Evolutionary conservation across 371 early-diverging fungal species (phyloP).

Genomic region (Syncephalastrum monosporum): DNA sequence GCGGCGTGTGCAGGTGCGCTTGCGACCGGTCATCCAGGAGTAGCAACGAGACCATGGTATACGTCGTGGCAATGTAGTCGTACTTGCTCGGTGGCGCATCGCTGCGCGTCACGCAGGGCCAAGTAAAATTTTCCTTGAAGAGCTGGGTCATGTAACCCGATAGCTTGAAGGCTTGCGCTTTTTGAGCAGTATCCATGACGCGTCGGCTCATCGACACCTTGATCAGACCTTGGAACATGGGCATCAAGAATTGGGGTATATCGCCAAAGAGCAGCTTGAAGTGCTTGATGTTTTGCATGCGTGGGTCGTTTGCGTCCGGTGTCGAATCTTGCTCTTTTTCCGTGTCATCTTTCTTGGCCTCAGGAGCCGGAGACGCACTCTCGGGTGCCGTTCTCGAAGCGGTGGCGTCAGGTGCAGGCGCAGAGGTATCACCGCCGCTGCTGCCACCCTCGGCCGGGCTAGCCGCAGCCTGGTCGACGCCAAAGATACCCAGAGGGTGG

Average conservation of each 20-base stretch:
- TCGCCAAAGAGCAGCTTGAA: constrained; percentile 68
- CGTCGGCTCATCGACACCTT: constrained; percentile 69
- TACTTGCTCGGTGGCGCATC: constrained; percentile 45
- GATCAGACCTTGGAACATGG: constrained; percentile 72
- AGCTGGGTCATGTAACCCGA: constrained; percentile 53
- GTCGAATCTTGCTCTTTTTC: constrained; percentile 21
- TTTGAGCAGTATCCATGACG: constrained; percentile 48
- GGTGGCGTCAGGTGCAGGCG: constrained; percentile 17
- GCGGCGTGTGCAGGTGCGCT: constrained; percentile 66
- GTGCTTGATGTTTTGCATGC: constrained; percentile 67
- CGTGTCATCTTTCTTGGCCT: constrained; percentile 23
- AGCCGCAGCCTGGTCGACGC: constrained; percentile 8
- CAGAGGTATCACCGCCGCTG: constrained; percentile 5
- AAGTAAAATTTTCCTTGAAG: constrained; percentile 52
- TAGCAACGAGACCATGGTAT: constrained; percentile 46
- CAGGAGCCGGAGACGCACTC: constrained; percentile 5
- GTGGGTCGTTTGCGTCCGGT: constrained; percentile 53
- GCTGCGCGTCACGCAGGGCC: constrained; percentile 35
- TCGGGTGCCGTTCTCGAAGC: neutral
- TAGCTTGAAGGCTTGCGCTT: constrained; percentile 59
- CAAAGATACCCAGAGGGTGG: constrained; percentile 42
- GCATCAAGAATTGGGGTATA: constrained; percentile 62
- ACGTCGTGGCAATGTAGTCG: constrained; percentile 54
- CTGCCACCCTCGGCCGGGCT: constrained; percentile 5
- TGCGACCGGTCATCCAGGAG: constrained; percentile 61